Evolutionary conservation across 2,329 filamentous ascomycete genomes (phyloP), one percentile per base, ranked within the genome.

Genomic region (Trichoderma sp.): DNA sequence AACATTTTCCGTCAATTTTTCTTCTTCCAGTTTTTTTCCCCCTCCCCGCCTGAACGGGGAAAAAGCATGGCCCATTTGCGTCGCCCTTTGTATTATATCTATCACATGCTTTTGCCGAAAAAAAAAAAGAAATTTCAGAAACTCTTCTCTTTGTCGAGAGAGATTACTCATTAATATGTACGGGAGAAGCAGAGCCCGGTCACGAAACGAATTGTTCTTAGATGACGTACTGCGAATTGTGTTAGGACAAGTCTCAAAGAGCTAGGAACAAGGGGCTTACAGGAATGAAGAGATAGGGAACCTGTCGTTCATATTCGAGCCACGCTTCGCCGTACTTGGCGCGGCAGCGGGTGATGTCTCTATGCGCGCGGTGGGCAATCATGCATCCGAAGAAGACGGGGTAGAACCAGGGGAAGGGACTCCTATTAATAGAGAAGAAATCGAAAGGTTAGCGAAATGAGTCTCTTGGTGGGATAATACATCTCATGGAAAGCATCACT

Each of bases 351-450:
- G 91, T 86, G 74, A 95, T 93, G 80, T 97, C 94, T 74, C 94
- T 87, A 67, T 84, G 82, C 12, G 93, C 92, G 72, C 93, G 91
- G 82, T 97, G 94, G 3, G 90, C 85, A 78, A 97, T 96, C 93
- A 96, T 96, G 75, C 84, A 83, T 43, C 85, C 85, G 81, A 97
- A 97, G 86, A 97, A 97, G 60, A 93, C 81, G 0, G 93, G 92
- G 78, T 97, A 96, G 82, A 97, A 97, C 93, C 93, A 97, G 0
- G 94, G 94, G 82, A 97, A 95, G 0, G 93, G 93, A 77, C 91
- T 93, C 76, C 80, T 81, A 8, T 68, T 34, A 11, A 4, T 9
- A 32, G 5, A 51, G 26, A 57, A n/a, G 2, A n/a, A 18, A 32
- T 26, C 39, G 1, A 43, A 43, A 43, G 15, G 21, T 30, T 18